These are phyloP conservation scores for Penicillium frequentans DNA, from an alignment of 2,329 filamentous ascomycete species.

Conservation along the genomic window DNA sequence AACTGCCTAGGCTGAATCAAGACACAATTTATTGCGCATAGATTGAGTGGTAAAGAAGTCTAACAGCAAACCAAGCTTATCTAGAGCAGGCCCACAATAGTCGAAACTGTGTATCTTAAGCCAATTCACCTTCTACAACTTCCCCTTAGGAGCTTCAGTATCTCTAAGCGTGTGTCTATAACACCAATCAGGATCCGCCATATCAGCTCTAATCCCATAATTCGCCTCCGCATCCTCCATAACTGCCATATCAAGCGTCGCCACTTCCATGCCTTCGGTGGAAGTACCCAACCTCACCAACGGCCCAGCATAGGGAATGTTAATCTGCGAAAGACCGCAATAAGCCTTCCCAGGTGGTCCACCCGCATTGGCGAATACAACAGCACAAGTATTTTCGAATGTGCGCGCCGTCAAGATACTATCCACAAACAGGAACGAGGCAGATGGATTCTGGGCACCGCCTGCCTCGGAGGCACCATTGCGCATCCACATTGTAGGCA, in stretches of 20 bases:
- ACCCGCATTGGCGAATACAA: not conserved
- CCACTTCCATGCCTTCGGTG: not conserved
- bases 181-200: not conserved
- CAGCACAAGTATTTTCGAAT: not conserved
- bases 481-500: slow-evolving; percentile 53
- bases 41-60: too few relatives aligned
- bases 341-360: not conserved
- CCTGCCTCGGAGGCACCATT: slow-evolving; percentile 50
- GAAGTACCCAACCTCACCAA: not conserved
- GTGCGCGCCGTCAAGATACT: not conserved
- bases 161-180: not conserved
- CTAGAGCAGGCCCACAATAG: too few relatives aligned
- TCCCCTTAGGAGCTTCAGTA: not conserved
- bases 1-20: too few relatives aligned
- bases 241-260: not conserved
- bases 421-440: not conserved
- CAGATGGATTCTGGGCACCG: not conserved
- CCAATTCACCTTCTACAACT: not conserved
- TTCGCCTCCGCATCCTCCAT: not conserved
- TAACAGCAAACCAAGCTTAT: too few relatives aligned
- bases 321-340: not conserved
- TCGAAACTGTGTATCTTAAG: too few relatives aligned
- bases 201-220: not conserved
- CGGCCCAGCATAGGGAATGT: not conserved
- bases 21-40: too few relatives aligned